Conservation (phyloP, 1,139 yeast species). For the Hansenula lynferdii region DNA sequence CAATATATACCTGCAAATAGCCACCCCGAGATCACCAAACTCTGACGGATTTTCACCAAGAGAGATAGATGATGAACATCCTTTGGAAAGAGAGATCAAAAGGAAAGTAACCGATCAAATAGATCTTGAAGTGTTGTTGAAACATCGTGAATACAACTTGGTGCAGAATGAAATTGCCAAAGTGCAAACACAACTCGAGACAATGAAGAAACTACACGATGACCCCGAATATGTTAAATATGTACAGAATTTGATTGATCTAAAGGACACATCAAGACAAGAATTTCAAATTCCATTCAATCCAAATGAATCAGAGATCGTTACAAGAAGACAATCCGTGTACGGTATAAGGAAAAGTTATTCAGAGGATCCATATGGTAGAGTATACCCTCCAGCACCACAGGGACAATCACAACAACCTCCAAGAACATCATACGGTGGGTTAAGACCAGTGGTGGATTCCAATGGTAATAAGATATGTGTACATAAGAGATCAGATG, state of each 20-base stretch:
- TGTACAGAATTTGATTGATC: slow-evolving; percentile 10
- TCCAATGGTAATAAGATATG: slow-evolving; percentile 37
- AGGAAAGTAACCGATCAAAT: slow-evolving; percentile 36
- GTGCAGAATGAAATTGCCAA: slow-evolving; percentile 61
- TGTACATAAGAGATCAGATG: slow-evolving; percentile 67
- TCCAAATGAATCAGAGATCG: slow-evolving; percentile 2
- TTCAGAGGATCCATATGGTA: not conserved
- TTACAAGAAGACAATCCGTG: slow-evolving; percentile 9
- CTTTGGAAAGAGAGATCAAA: slow-evolving; percentile 18
- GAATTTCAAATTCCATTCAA: slow-evolving; percentile 5
- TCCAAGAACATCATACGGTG: slow-evolving; percentile 30
- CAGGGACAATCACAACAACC: slow-evolving; percentile 26
- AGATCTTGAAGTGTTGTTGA: slow-evolving; percentile 65
- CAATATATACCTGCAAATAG: slow-evolving; percentile 27
- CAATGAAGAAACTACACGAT: slow-evolving; percentile 50
- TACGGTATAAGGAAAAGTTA: slow-evolving; percentile 31
- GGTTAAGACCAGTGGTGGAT: slow-evolving; percentile 28
- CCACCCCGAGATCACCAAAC: slow-evolving; percentile 37
- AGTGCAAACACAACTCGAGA: slow-evolving; percentile 55
- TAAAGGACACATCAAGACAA: slow-evolving; percentile 3
- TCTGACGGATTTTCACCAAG: slow-evolving; percentile 24
- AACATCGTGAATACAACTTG: slow-evolving; percentile 57
- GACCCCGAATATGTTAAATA: slow-evolving; percentile 26
- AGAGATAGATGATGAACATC: slow-evolving; percentile 6
- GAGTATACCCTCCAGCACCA: no score